Conservation (phyloP, 2,329 filamentous ascomycete species). For the Colletotrichum sidae region DNA sequence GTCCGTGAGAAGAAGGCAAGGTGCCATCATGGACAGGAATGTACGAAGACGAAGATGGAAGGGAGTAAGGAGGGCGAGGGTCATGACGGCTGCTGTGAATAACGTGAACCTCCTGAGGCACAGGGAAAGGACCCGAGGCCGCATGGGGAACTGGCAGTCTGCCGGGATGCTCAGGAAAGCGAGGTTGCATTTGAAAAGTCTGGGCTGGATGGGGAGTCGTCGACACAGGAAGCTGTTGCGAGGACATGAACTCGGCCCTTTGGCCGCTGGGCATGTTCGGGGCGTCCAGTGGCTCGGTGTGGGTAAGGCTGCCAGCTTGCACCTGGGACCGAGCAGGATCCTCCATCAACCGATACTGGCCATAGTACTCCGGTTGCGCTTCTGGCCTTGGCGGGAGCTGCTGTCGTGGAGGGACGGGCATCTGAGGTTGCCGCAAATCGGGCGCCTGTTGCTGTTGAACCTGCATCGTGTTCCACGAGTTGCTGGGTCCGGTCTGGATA, state of each 20-base stretch:
- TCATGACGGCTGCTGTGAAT: constrained; percentile 30
- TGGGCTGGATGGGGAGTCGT: constrained; percentile 16
- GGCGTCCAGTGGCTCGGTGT: constrained; percentile 12
- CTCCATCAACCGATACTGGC: constrained; percentile 28
- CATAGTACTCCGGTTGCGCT: constrained; percentile 24
- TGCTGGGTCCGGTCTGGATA: constrained; percentile 14
- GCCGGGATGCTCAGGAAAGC: constrained; percentile 21
- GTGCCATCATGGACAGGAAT: constrained; percentile 25
- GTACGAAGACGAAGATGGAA: constrained; percentile 24
- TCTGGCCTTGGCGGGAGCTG: constrained; percentile 17
- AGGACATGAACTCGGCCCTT: constrained; percentile 10
- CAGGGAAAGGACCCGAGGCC: constrained; percentile 4
- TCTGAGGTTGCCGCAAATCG: constrained; percentile 29
- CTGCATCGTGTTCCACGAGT: constrained; percentile 29
- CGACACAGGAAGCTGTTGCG: constrained; percentile 18
- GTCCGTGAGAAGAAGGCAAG: constrained; percentile 21
- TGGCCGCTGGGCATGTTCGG: constrained; percentile 14
- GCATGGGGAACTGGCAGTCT: constrained; percentile 11
- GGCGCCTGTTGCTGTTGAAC: constrained; percentile 22
- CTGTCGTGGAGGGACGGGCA: constrained; percentile 23
- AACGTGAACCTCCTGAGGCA: constrained; percentile 29
- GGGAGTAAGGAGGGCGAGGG: constrained; percentile 17
- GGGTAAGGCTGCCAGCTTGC: background rate
- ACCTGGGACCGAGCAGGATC: constrained; percentile 13
- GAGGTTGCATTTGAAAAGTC: constrained; percentile 24